A percentile compares a stretch with the other conserved stretches of the same genome.
Evolutionary conservation across 768 basidiomycete genomes (phyloP).

Genomic region (Tylopilus felleus): DNA sequence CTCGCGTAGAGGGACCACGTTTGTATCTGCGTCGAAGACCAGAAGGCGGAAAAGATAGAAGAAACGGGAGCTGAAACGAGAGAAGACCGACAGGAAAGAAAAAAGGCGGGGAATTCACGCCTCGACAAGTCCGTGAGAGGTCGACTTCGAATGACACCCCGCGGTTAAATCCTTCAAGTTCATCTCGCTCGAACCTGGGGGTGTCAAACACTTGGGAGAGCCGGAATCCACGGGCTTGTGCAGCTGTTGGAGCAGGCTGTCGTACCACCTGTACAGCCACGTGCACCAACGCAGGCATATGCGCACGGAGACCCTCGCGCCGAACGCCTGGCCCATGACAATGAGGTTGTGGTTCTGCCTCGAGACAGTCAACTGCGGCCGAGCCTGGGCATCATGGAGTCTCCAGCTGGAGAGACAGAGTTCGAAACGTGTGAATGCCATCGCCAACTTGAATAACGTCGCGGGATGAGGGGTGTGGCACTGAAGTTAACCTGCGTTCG

Average conservation of each 20-base stretch:
- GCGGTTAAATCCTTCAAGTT: slow-evolving; percentile 5
- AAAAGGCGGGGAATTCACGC: neutral
- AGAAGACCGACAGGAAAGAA: neutral
- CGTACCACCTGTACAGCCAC: slow-evolving; percentile 18
- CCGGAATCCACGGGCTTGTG: neutral
- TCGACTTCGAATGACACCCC: neutral
- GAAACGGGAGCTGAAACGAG: neutral
- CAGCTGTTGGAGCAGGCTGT: slow-evolving; percentile 4
- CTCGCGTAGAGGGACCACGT: neutral
- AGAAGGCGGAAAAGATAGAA: neutral
- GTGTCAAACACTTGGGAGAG: neutral
- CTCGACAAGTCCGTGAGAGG: neutral
- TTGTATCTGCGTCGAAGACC: neutral
- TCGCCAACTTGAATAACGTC: slow-evolving; percentile 1
- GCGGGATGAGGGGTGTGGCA: neutral
- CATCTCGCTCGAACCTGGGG: neutral
- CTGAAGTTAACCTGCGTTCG: neutral
- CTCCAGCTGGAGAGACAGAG: slow-evolving; percentile 21
- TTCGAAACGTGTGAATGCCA: slow-evolving; percentile 27
- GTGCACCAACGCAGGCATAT: slow-evolving; percentile 25
- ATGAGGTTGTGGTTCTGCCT: slow-evolving; percentile 23
- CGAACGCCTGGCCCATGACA: slow-evolving; percentile 26
- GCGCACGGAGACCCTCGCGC: slow-evolving; percentile 19
- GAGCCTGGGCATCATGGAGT: slow-evolving; percentile 18
- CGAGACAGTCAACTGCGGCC: slow-evolving; percentile 20